Base-by-base conservation (phyloP, 1,284 basidiomycete genomes). In the Puccinia horiana region DNA sequence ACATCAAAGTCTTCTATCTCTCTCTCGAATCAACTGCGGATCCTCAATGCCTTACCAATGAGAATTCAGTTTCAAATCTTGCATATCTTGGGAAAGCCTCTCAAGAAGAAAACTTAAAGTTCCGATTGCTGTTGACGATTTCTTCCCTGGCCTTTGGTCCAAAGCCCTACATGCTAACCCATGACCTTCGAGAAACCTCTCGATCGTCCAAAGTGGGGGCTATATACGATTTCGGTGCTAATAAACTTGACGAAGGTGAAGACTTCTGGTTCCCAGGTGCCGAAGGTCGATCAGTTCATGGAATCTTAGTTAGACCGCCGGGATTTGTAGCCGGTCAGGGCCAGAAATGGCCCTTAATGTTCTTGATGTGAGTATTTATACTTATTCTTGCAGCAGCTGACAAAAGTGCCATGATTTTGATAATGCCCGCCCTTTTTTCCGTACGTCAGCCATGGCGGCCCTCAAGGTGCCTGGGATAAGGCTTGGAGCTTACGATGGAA, bases 401-500 rank as follows among this genome's bases (percentile, higher is more conserved):
- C 54, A 84, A 32, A n/a, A 82, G 65, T 56, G 49, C n/a, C 84
- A 84, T 16, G 83, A 83, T 0, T 78, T 29, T 54, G 72, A 75
- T 29, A 42, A 14, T n/a, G 12, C 9, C 26, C 20, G 12, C 56
- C 52, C n/a, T 56, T 26, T 75, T 56, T n/a, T 49, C 26, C 12
- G 29, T 16, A 1, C 29, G 35, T 32, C 29, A 84, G 85, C 29
- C 85, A 86, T 78, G 85, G 85, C 9, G 85, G 85, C 0, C 85
- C 85, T 29, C 85, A 85, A 56, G 84, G 84, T 32, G 83, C 83
- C n/a, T 85, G 84, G 84, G 79, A 61, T 29, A 83, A 85, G 69
- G 72, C 76, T 56, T 86, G 85, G 85, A 83, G 81, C 47, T 82
- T 76, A 37, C 85, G 85, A 26, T 85, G 85, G 85, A 85, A 85